phyloP scores from a whole-genome alignment of 192 early-diverging fungal genomes.

The Backusella psychrophila region DNA sequence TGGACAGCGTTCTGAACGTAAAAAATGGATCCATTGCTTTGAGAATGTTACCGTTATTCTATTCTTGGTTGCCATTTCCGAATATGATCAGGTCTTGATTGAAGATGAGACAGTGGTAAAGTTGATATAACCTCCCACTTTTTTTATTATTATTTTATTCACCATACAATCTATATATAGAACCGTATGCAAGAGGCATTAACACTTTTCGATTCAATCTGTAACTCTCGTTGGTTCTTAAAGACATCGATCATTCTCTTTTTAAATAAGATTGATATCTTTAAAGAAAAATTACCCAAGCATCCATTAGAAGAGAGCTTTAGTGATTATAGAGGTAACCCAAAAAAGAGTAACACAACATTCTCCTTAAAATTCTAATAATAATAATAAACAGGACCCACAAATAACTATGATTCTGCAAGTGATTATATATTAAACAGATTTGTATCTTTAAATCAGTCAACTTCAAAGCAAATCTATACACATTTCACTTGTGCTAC shows the following conservation, averaged over 20 bases:
- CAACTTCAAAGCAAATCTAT: slow-evolving; percentile 81
- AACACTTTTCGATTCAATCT: slow-evolving; percentile 96
- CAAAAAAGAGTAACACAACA: slow-evolving; percentile 9
- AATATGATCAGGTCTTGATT: slow-evolving; percentile 94
- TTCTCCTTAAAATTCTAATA: not conserved
- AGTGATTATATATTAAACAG: slow-evolving; percentile 79
- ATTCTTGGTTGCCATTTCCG: slow-evolving; percentile 92
- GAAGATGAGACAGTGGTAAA: slow-evolving; percentile 94
- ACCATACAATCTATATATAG: slow-evolving; percentile 25
- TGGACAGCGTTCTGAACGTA: slow-evolving; percentile 96
- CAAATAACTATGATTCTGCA: slow-evolving; percentile 65
- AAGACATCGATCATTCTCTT: slow-evolving; percentile 97
- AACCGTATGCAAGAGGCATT: slow-evolving; percentile 98
- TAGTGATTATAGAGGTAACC: slow-evolving; percentile 74
- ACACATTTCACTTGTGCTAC: slow-evolving; percentile 89
- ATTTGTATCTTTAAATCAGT: slow-evolving; percentile 77
- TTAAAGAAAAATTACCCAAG: slow-evolving; percentile 86
- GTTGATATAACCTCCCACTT: not conserved
- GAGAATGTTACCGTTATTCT: slow-evolving; percentile 96
- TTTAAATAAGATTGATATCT: slow-evolving; percentile 98
- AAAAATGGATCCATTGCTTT: slow-evolving; percentile 99
- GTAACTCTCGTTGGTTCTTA: slow-evolving; percentile 97
- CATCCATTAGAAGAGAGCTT: slow-evolving; percentile 89
- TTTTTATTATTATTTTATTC: not conserved
- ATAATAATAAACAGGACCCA: slow-evolving; percentile 17